Evolutionary conservation across 1,284 basidiomycete species (phyloP).

Genomic region (Ganoderma boninense): DNA sequence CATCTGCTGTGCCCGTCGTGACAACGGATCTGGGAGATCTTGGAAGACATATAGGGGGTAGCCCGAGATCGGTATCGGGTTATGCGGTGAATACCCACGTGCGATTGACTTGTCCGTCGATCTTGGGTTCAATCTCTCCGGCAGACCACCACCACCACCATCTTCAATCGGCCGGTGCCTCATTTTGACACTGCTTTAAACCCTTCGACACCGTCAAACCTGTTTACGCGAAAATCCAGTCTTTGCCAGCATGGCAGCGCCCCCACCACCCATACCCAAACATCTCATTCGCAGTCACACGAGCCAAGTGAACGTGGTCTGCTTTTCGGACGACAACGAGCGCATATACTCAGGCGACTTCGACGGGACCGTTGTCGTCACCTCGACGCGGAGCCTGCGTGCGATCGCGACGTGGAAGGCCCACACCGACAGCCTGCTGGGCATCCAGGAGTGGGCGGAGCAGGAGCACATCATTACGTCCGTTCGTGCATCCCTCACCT

Average conservation of each 20-base stretch:
- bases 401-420: constrained; percentile 79
- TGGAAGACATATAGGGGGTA: neutral
- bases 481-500: constrained; percentile 31
- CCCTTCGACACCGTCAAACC: neutral
- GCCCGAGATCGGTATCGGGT: constrained; percentile 6
- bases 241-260: constrained; percentile 11
- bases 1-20: too few relatives aligned
- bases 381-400: constrained; percentile 76
- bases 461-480: constrained; percentile 74
- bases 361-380: constrained; percentile 74
- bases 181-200: neutral
- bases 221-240: neutral
- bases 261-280: constrained; percentile 60
- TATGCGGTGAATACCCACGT: constrained; percentile 1
- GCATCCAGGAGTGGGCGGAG: constrained; percentile 75
- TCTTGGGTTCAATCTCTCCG: constrained; percentile 2
- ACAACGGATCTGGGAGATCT: neutral
- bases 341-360: constrained; percentile 85
- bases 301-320: constrained; percentile 63
- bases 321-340: constrained; percentile 73
- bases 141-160: neutral
- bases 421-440: constrained; percentile 79
- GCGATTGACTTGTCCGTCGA: neutral
- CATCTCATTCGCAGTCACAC: constrained; percentile 82
- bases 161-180: neutral